Evolutionary conservation across 2,329 filamentous ascomycete species (phyloP).

Genomic region (Monilinia aucupariae): DNA sequence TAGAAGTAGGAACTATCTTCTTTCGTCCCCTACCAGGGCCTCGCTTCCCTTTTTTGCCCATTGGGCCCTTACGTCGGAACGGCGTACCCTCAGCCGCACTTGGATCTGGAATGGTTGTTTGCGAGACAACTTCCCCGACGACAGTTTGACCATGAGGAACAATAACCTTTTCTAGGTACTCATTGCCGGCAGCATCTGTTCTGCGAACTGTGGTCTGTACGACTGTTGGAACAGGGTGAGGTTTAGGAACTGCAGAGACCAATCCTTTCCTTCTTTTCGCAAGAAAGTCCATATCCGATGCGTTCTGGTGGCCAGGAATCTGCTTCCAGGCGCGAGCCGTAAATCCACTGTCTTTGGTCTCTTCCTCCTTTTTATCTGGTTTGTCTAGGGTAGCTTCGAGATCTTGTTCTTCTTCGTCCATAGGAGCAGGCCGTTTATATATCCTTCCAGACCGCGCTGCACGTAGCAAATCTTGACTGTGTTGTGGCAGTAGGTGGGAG

Average conservation of each 20-base stretch:
- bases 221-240: slow-evolving; percentile 50
- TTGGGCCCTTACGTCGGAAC: slow-evolving; percentile 51
- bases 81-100: slow-evolving; percentile 48
- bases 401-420: slow-evolving; percentile 55
- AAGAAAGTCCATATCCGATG: slow-evolving; percentile 47
- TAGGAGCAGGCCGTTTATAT: slow-evolving; percentile 64
- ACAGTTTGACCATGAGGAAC: slow-evolving; percentile 73
- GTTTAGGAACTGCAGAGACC: slow-evolving; percentile 50
- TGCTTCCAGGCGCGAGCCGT: slow-evolving; percentile 57
- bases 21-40: slow-evolving; percentile 73
- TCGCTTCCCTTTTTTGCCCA: slow-evolving; percentile 67
- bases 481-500: slow-evolving; percentile 66
- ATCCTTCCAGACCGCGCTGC: slow-evolving; percentile 72
- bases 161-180: slow-evolving; percentile 78
- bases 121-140: slow-evolving; percentile 72
- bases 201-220: slow-evolving; percentile 76
- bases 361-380: slow-evolving; percentile 54
- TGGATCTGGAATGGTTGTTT: slow-evolving; percentile 55
- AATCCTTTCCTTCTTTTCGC: slow-evolving; percentile 58
- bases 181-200: slow-evolving; percentile 71
- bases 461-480: slow-evolving; percentile 76
- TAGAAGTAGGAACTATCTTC: slow-evolving; percentile 41
- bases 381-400: slow-evolving; percentile 46
- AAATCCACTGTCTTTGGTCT: slow-evolving; percentile 45
- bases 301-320: slow-evolving; percentile 53